Base-by-base conservation (phyloP, 345 rosid genomes). In the Pseudoturritis turrita region DNA sequence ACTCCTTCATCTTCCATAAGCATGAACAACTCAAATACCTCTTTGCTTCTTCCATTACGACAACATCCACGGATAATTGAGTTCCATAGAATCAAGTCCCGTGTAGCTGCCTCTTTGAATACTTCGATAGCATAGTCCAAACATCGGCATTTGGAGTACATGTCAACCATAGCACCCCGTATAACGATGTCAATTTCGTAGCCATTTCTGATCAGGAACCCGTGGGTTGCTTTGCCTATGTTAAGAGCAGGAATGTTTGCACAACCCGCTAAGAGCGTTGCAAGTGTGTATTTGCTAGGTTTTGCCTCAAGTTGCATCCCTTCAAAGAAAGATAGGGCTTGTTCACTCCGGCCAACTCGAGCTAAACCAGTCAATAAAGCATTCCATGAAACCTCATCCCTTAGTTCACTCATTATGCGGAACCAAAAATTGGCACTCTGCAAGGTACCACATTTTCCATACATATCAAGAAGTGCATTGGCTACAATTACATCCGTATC, bases 361-460 rank as follows among this genome's bases (percentile, higher is more conserved):
- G 87, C 89, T 77, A 86, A 83, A 78, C 88, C 84, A 33, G 85
- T 79, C 77, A 90, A 82, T 73, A 90, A 68, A 73, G 87, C 79
- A 73, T 93, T 93, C 98, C 97, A 93, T 15, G 96, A 88, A 71
- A 89, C 79, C n/a, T 26, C 77, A 46, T 89, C 96, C 23, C 92
- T 79, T 40, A 75, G 73, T 43, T 73, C 81, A 68, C 88, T 84
- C 91, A 93, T 87, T 76, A 83, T 85, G 43, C 67, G 66, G 81
- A 93, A 93, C 87, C 86, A 88, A 71, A 55, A 45, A 65, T 62
- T 46, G 5, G 81, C 81, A 41, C 74, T 68, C 29, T 45, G 58
- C 41, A 78, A 29, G 28, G 59, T 46, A 18, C 81, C 81, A 8
- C 81, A 73, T 67, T 67, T 78, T 9, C 71, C 81, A 37, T 78